These are phyloP conservation scores for Ophiostoma piceae DNA, from an alignment of 2,329 filamentous ascomycete genomes.

Conservation along the genomic window DNA sequence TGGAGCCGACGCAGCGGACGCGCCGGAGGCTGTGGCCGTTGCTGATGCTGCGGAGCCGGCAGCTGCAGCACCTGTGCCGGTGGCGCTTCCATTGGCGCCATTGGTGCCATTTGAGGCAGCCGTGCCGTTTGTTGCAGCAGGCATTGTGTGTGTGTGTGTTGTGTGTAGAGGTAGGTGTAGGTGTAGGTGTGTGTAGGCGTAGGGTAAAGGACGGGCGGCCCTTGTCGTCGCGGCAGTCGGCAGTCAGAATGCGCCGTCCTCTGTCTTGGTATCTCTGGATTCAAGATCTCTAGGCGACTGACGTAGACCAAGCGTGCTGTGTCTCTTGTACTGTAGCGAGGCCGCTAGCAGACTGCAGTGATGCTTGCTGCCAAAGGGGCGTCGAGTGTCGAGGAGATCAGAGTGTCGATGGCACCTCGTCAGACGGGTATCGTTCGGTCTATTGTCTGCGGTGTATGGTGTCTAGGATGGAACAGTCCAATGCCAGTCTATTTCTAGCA, in stretches of 20 bases:
- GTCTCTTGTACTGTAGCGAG: neutral
- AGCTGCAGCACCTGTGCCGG: neutral
- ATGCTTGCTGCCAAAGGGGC: neutral
- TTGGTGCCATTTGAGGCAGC: slow-evolving; percentile 10
- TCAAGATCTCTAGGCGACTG: neutral
- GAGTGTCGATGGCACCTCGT: neutral
- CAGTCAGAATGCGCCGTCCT: neutral
- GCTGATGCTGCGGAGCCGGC: slow-evolving; percentile 12
- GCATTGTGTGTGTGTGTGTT: slow-evolving; percentile 13
- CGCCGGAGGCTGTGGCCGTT: neutral
- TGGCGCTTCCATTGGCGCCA: neutral
- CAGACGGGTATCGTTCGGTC: neutral
- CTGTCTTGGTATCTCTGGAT: neutral
- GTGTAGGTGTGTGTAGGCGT: neutral
- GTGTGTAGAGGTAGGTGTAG: too few relatives aligned
- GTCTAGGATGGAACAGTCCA: neutral
- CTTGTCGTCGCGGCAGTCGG: neutral
- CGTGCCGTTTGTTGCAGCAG: slow-evolving; percentile 9
- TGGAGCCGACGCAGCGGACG: slow-evolving; percentile 29
- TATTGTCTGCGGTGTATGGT: neutral
- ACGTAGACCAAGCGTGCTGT: neutral
- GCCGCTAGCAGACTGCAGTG: neutral
- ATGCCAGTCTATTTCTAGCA: neutral
- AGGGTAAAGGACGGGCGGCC: neutral
- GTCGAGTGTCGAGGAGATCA: too few relatives aligned